A percentile compares a stretch with the other conserved stretches of the same genome.
These are phyloP conservation scores for Exophiala alcalophila DNA, from an alignment of 2,329 filamentous ascomycete genomes.

Conservation along the genomic window DNA sequence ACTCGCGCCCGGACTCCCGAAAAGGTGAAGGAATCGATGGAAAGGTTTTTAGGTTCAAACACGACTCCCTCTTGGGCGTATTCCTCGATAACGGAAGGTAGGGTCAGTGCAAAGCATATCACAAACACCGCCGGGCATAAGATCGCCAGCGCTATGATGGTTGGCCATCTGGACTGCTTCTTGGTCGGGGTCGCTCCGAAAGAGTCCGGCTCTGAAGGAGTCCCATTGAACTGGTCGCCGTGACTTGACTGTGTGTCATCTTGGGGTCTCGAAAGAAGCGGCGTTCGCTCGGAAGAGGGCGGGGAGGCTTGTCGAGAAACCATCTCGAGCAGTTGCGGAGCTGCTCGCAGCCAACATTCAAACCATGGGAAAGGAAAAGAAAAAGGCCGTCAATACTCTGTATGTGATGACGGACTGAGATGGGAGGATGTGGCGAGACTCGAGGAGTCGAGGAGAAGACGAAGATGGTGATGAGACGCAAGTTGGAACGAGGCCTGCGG, in stretches of 20 bases:
- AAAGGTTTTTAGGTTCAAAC: slow-evolving; percentile 77
- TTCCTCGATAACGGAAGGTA: slow-evolving; percentile 74
- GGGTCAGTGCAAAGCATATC: slow-evolving; percentile 76
- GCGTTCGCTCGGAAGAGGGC: slow-evolving; percentile 43
- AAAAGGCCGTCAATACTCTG: not conserved
- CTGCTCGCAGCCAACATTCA: slow-evolving; percentile 4
- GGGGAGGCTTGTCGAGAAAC: slow-evolving; percentile 33
- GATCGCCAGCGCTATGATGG: slow-evolving; percentile 66
- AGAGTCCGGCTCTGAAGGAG: slow-evolving; percentile 27
- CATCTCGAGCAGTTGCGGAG: slow-evolving; percentile 22
- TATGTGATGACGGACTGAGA: too few relatives aligned
- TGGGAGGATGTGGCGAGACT: slow-evolving; percentile 3
- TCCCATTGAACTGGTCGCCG: slow-evolving; percentile 26
- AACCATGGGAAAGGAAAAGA: slow-evolving; percentile 2
- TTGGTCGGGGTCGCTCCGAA: slow-evolving; percentile 27
- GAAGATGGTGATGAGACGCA: slow-evolving; percentile 8
- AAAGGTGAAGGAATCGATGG: slow-evolving; percentile 78
- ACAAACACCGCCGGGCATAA: slow-evolving; percentile 62
- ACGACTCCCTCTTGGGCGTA: slow-evolving; percentile 82
- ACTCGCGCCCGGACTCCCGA: slow-evolving; percentile 76
- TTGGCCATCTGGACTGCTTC: slow-evolving; percentile 65
- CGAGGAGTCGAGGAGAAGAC: slow-evolving; percentile 2
- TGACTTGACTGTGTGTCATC: slow-evolving; percentile 35
- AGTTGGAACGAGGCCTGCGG: not conserved
- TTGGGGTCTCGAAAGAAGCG: slow-evolving; percentile 39